A percentile compares a stretch with the other conserved stretches of the same genome.
These are phyloP conservation scores for Friedmanniomyces simplex DNA, from an alignment of 495 filamentous ascomycete genomes.

Conservation along the genomic window DNA sequence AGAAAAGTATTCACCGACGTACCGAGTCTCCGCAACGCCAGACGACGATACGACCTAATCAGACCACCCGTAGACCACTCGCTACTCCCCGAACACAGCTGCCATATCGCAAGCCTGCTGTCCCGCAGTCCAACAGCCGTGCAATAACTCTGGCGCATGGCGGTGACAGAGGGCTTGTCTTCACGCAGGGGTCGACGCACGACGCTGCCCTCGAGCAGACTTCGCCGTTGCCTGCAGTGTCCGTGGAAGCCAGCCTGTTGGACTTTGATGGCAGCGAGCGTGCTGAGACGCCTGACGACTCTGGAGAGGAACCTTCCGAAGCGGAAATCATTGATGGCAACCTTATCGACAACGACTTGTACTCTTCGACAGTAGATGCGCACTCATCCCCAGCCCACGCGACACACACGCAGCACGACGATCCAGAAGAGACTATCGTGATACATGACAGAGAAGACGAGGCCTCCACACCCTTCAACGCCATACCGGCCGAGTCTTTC, in stretches of 20 bases:
- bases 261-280: background rate
- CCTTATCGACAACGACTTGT: background rate
- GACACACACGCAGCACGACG: background rate
- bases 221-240: slow-evolving; percentile 4
- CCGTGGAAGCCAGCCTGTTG: background rate
- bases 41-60: too few species aligned
- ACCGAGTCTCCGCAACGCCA: too few species aligned
- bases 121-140: background rate
- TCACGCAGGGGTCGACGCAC: too few species aligned
- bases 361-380: background rate
- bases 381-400: background rate
- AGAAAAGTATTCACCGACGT: slow-evolving; percentile 4
- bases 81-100: slow-evolving; percentile 8
- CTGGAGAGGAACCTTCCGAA: too few species aligned
- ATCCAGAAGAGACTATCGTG: slow-evolving; percentile 14
- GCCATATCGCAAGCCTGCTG: slow-evolving; percentile 1
- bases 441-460: background rate
- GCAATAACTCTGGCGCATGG: too few species aligned
- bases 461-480: background rate
- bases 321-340: background rate
- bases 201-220: too few species aligned
- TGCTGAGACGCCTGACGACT: background rate
- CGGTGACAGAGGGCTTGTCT: too few species aligned
- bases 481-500: background rate
- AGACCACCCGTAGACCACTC: too few species aligned